Evolutionary conservation across 2,329 filamentous ascomycete species (phyloP).

Genomic region (Stachybotrys chartarum): DNA sequence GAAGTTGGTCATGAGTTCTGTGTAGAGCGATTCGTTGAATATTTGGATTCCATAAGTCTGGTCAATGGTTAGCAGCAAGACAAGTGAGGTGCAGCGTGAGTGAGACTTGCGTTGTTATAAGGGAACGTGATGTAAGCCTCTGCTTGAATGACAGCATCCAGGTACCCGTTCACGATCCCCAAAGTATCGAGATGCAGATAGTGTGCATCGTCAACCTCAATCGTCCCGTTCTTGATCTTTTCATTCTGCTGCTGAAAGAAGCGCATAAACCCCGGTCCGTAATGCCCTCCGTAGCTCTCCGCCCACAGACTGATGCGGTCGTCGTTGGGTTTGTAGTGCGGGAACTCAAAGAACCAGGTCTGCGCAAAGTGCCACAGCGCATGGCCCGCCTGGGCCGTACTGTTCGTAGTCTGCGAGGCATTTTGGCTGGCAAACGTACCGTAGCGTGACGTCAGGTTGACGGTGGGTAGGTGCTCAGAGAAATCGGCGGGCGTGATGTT

Average conservation of each 20-base stretch:
- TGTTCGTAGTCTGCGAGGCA: constrained; percentile 31
- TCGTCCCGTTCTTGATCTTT: constrained; percentile 23
- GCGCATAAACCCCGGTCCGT: constrained; percentile 55
- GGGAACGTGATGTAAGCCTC: constrained; percentile 50
- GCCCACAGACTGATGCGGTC: constrained; percentile 58
- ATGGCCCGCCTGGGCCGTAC: constrained; percentile 45
- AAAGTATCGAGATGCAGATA: constrained; percentile 49
- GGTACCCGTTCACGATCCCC: constrained; percentile 63
- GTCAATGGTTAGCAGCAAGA: background rate
- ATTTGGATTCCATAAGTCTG: constrained; percentile 49
- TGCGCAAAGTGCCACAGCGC: constrained; percentile 62
- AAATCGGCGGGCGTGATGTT: constrained; percentile 31
- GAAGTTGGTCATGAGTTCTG: constrained; percentile 19
- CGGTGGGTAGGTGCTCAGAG: constrained; percentile 26
- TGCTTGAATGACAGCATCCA: constrained; percentile 56
- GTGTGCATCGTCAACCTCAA: constrained; percentile 35
- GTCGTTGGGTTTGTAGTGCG: constrained; percentile 46
- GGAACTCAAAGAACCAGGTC: constrained; percentile 50
- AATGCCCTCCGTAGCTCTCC: constrained; percentile 64
- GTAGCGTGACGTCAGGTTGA: constrained; percentile 28
- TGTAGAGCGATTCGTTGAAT: constrained; percentile 38
- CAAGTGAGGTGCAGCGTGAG: constrained; percentile 2
- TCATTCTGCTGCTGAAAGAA: constrained; percentile 56
- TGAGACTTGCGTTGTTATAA: constrained; percentile 46
- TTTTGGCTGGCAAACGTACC: constrained; percentile 25